These are phyloP conservation scores for Carex littledalei DNA, from an alignment of 176 grass and related monocot species.

Conservation along the genomic window DNA sequence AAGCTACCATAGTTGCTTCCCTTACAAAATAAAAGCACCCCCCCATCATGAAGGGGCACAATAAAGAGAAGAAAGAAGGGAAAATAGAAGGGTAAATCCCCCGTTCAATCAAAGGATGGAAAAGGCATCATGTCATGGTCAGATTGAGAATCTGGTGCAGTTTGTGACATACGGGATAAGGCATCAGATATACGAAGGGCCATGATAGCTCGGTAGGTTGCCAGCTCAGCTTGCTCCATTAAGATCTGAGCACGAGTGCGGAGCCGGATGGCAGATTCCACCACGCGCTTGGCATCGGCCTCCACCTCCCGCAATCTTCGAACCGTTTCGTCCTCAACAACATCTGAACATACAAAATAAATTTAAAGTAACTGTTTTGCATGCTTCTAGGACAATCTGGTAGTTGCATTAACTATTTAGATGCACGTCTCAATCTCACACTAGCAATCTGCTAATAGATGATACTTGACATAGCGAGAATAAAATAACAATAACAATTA, in stretches of 20 bases:
- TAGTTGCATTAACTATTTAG: not conserved
- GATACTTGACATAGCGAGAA: not conserved
- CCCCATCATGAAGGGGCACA: not conserved
- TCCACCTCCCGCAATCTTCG: conserved; percentile 57
- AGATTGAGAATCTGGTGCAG: not conserved
- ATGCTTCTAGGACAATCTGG: not conserved
- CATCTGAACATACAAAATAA: conserved; percentile 43
- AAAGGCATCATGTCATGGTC: conserved; percentile 18
- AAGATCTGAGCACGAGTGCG: conserved; percentile 5
- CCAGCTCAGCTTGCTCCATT: conserved; percentile 26
- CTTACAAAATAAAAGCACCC: not conserved
- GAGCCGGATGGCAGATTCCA: conserved; percentile 22
- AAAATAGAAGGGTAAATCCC: not conserved
- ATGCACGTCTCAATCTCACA: not conserved
- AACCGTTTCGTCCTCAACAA: conserved; percentile 42
- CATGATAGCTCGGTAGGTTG: conserved; percentile 17
- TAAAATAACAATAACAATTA: not conserved
- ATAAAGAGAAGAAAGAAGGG: not conserved
- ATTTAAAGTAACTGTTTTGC: conserved; percentile 14
- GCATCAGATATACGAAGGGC: conserved; percentile 24
- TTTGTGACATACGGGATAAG: not conserved
- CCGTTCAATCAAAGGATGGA: conserved; percentile 9
- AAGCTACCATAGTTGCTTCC: conserved; percentile 1
- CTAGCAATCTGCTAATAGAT: not conserved
- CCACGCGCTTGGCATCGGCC: conserved; percentile 36